A percentile compares a stretch with the other conserved stretches of the same genome.
Conservation (phyloP, 2,329 filamentous ascomycete species). For the Apiospora rasikravindrae region DNA sequence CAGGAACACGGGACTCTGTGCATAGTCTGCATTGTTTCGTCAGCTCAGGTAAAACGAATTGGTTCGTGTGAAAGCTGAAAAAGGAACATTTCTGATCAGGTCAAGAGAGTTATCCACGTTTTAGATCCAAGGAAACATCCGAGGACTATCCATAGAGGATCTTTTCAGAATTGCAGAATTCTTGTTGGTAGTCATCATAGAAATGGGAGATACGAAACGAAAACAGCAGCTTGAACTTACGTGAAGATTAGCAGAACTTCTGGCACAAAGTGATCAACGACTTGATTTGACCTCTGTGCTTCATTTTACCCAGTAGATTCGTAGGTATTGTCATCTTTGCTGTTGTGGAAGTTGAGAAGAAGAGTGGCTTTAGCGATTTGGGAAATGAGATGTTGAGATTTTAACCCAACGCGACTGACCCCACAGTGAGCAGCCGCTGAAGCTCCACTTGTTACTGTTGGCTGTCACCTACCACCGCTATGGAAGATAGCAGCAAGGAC, state of each 20-base stretch:
- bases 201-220: background rate
- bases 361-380: background rate
- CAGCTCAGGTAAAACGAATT: background rate
- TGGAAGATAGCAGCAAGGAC: background rate
- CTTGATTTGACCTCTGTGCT: background rate
- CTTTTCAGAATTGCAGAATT: constrained; percentile 45
- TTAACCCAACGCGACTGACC: background rate
- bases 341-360: background rate
- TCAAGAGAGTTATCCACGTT: constrained; percentile 40
- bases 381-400: constrained; percentile 5
- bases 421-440: background rate
- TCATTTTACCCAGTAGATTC: background rate
- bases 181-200: constrained; percentile 40
- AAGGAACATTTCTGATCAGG: constrained; percentile 30
- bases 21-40: background rate
- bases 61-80: background rate
- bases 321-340: background rate
- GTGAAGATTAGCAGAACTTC: background rate
- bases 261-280: too few species aligned
- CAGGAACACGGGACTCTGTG: background rate
- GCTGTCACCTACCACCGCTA: background rate
- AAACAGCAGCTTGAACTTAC: background rate
- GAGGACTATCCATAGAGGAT: constrained; percentile 24
- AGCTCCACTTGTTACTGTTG: constrained; percentile 3
- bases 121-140: constrained; percentile 26